These are phyloP conservation scores for Oryza rufipogon DNA, from an alignment of 176 grass and related monocot species.

Conservation along the genomic window DNA sequence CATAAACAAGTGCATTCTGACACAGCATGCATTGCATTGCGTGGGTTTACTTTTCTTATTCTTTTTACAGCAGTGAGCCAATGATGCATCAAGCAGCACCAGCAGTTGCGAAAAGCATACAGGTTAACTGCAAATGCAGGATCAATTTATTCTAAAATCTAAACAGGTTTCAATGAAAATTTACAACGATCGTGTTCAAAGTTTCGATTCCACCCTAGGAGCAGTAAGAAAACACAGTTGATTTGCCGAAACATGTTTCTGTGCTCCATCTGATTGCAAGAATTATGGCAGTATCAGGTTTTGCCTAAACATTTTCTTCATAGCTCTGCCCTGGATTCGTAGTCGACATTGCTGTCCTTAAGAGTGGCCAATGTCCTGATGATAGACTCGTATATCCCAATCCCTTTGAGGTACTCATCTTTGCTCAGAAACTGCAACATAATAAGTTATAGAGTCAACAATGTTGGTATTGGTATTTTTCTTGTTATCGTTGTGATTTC, in stretches of 20 bases:
- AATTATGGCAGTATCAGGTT: not conserved
- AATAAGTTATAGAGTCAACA: not conserved
- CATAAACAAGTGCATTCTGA: not conserved
- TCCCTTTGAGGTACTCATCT: conserved; percentile 91
- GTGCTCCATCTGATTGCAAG: not conserved
- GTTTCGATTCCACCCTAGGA: not conserved
- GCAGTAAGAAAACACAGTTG: not conserved
- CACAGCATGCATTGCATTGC: not conserved
- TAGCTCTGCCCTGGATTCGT: conserved; percentile 71
- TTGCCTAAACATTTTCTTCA: conserved; percentile 44
- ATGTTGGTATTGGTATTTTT: not conserved
- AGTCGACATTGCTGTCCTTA: conserved; percentile 32
- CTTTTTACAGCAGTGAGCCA: not conserved
- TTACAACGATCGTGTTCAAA: conserved; percentile 17
- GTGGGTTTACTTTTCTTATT: not conserved
- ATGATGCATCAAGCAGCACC: not conserved
- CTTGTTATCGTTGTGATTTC: conserved; percentile 5
- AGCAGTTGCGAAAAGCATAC: not conserved
- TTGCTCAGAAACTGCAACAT: conserved; percentile 75
- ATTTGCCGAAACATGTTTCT: not conserved
- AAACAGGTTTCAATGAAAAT: conserved; percentile 10
- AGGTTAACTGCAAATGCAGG: not conserved
- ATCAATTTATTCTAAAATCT: conserved; percentile 13
- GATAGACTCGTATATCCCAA: conserved; percentile 72
- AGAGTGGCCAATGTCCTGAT: conserved; percentile 67